Evolutionary conservation across 306 rosid genomes (phyloP), one percentile per base, ranked within the genome.

Genomic region (Inga leiocalycina): DNA sequence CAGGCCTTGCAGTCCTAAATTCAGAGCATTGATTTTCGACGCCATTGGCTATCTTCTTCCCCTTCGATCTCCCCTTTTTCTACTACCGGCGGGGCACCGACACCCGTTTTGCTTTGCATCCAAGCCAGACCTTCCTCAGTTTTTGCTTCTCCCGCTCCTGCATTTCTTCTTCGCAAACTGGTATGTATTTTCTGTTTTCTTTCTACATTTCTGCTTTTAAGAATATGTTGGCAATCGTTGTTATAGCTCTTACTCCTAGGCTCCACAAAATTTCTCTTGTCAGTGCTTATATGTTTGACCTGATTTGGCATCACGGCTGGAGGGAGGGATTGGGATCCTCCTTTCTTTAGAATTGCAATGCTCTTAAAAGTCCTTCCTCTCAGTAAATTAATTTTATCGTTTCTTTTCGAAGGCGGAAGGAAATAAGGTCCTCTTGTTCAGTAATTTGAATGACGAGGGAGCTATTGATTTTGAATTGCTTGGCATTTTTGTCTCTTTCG

Each of bases 401-500:
- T 75, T 70, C 17, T 72, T 61, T 69, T 37, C 45, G 13, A 49
- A 56, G 48, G 74, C 20, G 39, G 74, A 48, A 79, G 65, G 76
- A 82, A 89, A 70, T 45, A 72, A 64, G 61, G 85, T 41, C 80
- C n/a, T 48, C 34, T 61, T 59, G 62, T 79, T 72, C 48, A 15
- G 84, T 35, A 76, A 80, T 89, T 86, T 78, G 81, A 90, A 83
- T 77, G n/a, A 22, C 15, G 81, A 73, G 59, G 76, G 67, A 56
- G 81, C 86, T 86, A 35, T 12, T 75, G 83, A 48, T 75, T 81
- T 77, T 77, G 82, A 37, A 70, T 87, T 82, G 89, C 89, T 80
- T 90, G 88, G 88, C 54, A 76, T 24, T 57, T 84, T 94, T 88
- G 93, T 91, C 90, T 77, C 80, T 86, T 84, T 81, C 76, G 41